phyloP scores from a whole-genome alignment of 805 yeast genomes.

The Nakazawaea ernobii region DNA sequence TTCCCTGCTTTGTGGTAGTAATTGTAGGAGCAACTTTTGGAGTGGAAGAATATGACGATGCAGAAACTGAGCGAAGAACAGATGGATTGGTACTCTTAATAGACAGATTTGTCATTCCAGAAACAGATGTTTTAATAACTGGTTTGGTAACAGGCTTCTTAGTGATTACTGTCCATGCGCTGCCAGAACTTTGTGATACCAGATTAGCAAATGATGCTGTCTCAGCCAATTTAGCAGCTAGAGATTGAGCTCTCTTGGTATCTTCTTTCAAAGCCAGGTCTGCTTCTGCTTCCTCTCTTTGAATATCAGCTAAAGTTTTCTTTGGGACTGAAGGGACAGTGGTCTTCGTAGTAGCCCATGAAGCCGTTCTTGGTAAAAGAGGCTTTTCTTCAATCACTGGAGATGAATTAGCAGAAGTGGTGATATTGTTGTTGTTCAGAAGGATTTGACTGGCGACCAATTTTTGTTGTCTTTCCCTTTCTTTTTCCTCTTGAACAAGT shows the following conservation, averaged over 20 bases:
- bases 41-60: constrained; percentile 16
- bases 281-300: constrained; percentile 48
- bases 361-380: constrained; percentile 26
- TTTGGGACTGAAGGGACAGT: constrained; percentile 24
- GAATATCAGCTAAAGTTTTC: constrained; percentile 56
- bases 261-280: constrained; percentile 22
- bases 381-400: constrained; percentile 18
- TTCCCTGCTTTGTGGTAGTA: constrained; percentile 22
- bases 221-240: constrained; percentile 17
- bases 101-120: constrained; percentile 8
- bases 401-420: background rate
- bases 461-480: constrained; percentile 25
- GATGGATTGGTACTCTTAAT: constrained; percentile 23
- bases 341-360: constrained; percentile 29
- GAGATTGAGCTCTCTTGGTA: constrained; percentile 22
- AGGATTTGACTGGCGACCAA: constrained; percentile 13
- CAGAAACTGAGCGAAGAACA: constrained; percentile 32
- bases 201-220: constrained; percentile 16
- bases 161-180: constrained; percentile 33
- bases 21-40: constrained; percentile 3
- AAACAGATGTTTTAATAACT: constrained; percentile 8
- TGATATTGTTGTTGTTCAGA: background rate
- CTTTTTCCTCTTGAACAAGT: constrained; percentile 31
- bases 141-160: constrained; percentile 29
- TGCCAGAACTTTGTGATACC: constrained; percentile 15